These are phyloP conservation scores for Arthrobotrys megalospora DNA, from an alignment of 2,329 filamentous ascomycete species.

Conservation along the genomic window DNA sequence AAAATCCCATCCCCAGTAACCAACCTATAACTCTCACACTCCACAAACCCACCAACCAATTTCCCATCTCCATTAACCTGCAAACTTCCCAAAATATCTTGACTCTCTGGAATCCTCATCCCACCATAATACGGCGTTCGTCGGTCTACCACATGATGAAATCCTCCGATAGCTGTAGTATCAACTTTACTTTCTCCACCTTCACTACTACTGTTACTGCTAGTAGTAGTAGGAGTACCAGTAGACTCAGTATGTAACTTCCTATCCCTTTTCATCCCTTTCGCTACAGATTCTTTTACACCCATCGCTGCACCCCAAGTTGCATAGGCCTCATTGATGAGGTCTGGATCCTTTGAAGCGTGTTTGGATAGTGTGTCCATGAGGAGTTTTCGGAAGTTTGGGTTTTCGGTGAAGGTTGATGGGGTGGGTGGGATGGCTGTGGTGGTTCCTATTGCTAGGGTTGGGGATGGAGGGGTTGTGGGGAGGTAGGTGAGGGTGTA, in stretches of 20 bases:
- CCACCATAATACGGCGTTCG: constrained; percentile 75
- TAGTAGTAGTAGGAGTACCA: neutral
- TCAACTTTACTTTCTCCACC: constrained; percentile 1
- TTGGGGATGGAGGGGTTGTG: constrained; percentile 71
- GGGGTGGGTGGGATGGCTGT: constrained; percentile 75
- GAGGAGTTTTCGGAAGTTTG: constrained; percentile 74
- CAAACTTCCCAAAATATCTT: constrained; percentile 79
- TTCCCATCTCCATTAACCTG: constrained; percentile 75
- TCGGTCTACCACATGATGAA: constrained; percentile 74
- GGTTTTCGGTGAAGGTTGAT: constrained; percentile 74
- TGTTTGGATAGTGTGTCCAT: constrained; percentile 73
- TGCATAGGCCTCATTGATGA: constrained; percentile 72
- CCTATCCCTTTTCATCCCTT: constrained; percentile 56
- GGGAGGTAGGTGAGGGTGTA: constrained; percentile 76
- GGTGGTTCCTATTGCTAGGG: constrained; percentile 75
- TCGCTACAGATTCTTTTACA: constrained; percentile 56
- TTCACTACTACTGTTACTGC: constrained; percentile 24
- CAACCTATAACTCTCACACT: constrained; percentile 75
- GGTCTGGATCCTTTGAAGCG: constrained; percentile 73
- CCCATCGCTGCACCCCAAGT: constrained; percentile 72
- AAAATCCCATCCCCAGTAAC: constrained; percentile 77
- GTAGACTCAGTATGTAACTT: constrained; percentile 38
- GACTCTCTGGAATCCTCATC: constrained; percentile 77
- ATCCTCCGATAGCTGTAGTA: constrained; percentile 74
- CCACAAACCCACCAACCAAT: constrained; percentile 69